Conservation (phyloP, 2,329 filamentous ascomycete genomes). For the Penicillium crustosum region DNA sequence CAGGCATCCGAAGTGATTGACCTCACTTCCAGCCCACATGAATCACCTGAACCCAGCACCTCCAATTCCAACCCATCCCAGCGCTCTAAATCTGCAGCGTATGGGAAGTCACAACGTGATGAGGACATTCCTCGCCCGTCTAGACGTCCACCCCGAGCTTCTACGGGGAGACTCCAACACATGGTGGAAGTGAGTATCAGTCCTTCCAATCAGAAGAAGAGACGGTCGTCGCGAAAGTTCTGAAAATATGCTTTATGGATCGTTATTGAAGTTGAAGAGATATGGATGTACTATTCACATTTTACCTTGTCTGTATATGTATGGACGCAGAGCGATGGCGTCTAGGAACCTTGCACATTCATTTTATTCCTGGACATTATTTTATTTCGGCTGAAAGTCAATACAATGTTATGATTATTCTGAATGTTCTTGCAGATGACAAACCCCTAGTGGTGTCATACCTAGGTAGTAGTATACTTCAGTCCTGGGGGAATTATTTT, state of each 20-base stretch:
- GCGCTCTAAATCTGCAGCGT: not conserved
- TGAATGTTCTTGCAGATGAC: slow-evolving; percentile 10
- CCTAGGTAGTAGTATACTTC: not conserved
- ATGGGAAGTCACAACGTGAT: not conserved
- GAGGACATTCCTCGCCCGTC: slow-evolving; percentile 16
- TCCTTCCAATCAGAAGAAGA: slow-evolving; percentile 18
- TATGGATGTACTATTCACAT: not conserved
- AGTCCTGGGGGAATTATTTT: too few relatives aligned
- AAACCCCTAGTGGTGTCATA: not conserved
- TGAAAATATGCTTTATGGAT: not conserved
- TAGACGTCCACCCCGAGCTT: slow-evolving; percentile 22
- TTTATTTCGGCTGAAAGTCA: not conserved
- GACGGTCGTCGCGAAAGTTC: slow-evolving; percentile 11
- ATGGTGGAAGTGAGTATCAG: slow-evolving; percentile 24
- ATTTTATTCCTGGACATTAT: slow-evolving; percentile 7
- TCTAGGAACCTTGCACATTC: slow-evolving; percentile 9
- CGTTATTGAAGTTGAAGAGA: not conserved
- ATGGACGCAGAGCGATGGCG: slow-evolving; percentile 9
- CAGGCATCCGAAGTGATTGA: slow-evolving; percentile 22
- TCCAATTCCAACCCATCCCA: not conserved
- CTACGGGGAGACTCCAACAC: slow-evolving; percentile 17
- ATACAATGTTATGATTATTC: not conserved
- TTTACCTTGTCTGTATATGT: not conserved
- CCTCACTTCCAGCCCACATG: slow-evolving; percentile 14
- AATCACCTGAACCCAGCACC: not conserved